Conservation (phyloP, 2,329 filamentous ascomycete genomes). For the Verticillium dahliae region DNA sequence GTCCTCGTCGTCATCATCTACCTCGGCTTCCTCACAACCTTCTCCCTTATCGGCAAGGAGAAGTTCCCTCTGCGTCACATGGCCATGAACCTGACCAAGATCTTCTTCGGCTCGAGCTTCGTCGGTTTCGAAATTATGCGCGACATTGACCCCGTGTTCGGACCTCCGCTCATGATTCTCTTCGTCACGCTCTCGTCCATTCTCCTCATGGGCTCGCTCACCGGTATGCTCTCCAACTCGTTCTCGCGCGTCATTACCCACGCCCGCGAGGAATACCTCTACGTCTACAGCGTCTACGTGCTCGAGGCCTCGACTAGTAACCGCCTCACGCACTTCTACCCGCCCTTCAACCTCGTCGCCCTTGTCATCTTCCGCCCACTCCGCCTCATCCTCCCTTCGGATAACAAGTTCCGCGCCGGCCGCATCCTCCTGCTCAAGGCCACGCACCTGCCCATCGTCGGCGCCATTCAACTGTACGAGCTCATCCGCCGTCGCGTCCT, state of each 20-base stretch:
- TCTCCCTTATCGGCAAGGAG: slow-evolving; percentile 69
- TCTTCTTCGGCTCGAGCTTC: slow-evolving; percentile 73
- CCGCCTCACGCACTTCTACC: slow-evolving; percentile 60
- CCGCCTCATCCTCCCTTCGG: slow-evolving; percentile 59
- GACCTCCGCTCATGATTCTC: slow-evolving; percentile 59
- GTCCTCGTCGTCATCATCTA: slow-evolving; percentile 78
- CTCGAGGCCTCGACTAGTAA: slow-evolving; percentile 63
- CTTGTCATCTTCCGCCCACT: slow-evolving; percentile 66
- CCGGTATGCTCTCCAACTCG: slow-evolving; percentile 72
- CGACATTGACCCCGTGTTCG: slow-evolving; percentile 51
- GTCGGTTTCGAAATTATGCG: slow-evolving; percentile 66
- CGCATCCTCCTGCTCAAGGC: slow-evolving; percentile 57
- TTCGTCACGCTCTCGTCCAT: slow-evolving; percentile 76
- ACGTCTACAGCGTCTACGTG: slow-evolving; percentile 63
- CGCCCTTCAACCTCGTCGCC: slow-evolving; percentile 68
- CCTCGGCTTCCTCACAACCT: slow-evolving; percentile 82
- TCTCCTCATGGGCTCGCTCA: slow-evolving; percentile 70
- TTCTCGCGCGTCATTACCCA: slow-evolving; percentile 59
- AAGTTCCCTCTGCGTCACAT: slow-evolving; percentile 59
- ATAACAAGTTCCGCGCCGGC: slow-evolving; percentile 53
- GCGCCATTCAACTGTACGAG: slow-evolving; percentile 64
- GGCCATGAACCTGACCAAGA: slow-evolving; percentile 71
- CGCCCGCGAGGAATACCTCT: slow-evolving; percentile 70
- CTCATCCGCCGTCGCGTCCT: slow-evolving; percentile 32
- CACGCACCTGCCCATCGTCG: slow-evolving; percentile 63